Evolutionary conservation across 768 basidiomycete species (phyloP).

Genomic region (Hydnum rufescens): DNA sequence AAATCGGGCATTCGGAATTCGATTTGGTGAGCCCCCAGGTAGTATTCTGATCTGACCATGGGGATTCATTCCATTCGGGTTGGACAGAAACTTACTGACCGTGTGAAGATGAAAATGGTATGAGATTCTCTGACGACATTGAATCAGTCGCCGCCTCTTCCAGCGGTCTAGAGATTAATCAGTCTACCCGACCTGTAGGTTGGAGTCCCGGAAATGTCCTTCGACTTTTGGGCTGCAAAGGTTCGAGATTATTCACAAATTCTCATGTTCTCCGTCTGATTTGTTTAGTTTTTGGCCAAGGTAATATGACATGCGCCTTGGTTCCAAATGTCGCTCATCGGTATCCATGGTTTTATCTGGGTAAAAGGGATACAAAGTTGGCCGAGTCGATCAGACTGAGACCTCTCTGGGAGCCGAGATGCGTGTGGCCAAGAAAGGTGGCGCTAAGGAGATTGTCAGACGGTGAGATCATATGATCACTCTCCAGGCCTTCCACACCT

Average conservation of each 20-base stretch:
- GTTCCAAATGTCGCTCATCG: constrained; percentile 15
- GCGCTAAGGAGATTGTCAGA: constrained; percentile 62
- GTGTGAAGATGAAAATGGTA: constrained; percentile 99
- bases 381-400: constrained; percentile 90
- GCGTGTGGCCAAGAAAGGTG: constrained; percentile 48
- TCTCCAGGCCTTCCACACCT: not conserved
- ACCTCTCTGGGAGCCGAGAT: constrained; percentile 95
- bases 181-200: constrained; percentile 29
- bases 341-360: constrained; percentile 15
- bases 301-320: too few relatives aligned
- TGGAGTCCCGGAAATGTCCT: constrained; percentile 84
- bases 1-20: constrained; percentile 83
- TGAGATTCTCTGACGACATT: constrained; percentile 10
- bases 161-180: too few relatives aligned
- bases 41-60: constrained; percentile 32
- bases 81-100: constrained; percentile 32
- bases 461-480: constrained; percentile 25
- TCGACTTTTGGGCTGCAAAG: constrained; percentile 85
- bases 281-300: constrained; percentile 1
- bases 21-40: constrained; percentile 45
- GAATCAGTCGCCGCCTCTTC: not conserved
- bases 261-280: not conserved
- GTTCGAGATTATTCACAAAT: constrained; percentile 15
- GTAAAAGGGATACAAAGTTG: constrained; percentile 71
- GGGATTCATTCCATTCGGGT: too few relatives aligned